Evolutionary conservation across 768 basidiomycete genomes (phyloP).

Genomic region (Termitomyces eurrhizus): DNA sequence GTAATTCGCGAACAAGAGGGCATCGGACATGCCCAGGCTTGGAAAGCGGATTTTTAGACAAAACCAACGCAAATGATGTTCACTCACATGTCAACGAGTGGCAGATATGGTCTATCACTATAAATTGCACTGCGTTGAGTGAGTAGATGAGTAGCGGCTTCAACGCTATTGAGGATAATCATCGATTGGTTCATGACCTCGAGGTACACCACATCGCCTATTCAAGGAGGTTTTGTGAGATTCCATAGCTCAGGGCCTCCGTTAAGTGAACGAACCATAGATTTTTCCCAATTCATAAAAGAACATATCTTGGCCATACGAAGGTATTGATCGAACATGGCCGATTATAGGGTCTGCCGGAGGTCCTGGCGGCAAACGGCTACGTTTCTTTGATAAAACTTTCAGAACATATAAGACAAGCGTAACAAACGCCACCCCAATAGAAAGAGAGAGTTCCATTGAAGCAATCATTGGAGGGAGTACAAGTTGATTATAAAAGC

Average conservation of each 20-base stretch:
- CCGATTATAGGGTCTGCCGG: neutral
- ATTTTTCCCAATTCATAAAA: no score
- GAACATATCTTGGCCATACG: neutral
- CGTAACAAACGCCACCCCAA: neutral
- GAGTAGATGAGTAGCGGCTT: constrained; percentile 20
- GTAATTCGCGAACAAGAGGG: constrained; percentile 17
- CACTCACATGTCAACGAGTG: constrained; percentile 15
- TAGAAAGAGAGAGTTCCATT: neutral
- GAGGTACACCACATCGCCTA: constrained; percentile 1
- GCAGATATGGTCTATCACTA: constrained; percentile 19
- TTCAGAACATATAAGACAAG: neutral
- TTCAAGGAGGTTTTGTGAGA: neutral
- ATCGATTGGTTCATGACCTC: constrained; percentile 20
- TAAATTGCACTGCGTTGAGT: constrained; percentile 20
- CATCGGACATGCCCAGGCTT: constrained; percentile 13
- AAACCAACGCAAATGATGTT: neutral
- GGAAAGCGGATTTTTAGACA: neutral
- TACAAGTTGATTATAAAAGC: no score
- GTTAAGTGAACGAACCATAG: no score
- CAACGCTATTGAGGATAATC: constrained; percentile 19
- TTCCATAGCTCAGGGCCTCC: no score
- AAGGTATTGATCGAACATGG: neutral
- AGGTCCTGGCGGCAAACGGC: neutral
- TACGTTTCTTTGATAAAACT: neutral
- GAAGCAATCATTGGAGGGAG: no score